These are phyloP conservation scores for Kluyveromyces nonfermentans DNA, from an alignment of 805 yeast genomes.

Conservation along the genomic window DNA sequence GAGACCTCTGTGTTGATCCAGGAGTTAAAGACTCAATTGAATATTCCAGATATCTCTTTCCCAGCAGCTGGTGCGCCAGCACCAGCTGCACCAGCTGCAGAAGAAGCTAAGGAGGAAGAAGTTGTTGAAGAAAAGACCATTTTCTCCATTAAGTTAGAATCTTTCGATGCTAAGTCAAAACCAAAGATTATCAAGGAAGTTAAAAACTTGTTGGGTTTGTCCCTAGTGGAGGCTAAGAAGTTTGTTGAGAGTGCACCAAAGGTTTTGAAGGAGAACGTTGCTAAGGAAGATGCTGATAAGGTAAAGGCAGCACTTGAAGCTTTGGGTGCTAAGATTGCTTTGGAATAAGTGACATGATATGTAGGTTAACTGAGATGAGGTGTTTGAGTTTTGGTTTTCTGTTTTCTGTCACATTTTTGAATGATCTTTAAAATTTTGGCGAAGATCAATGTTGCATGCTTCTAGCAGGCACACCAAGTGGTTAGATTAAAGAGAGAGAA, in stretches of 20 bases:
- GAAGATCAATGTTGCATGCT: not conserved
- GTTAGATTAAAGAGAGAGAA: not conserved
- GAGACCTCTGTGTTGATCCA: conserved; percentile 85
- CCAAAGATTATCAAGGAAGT: conserved; percentile 98
- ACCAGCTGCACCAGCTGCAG: conserved; percentile 62
- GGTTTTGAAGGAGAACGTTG: conserved; percentile 85
- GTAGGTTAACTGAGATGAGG: not conserved
- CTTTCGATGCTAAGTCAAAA: conserved; percentile 89
- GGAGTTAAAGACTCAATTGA: conserved; percentile 71
- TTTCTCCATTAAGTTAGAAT: conserved; percentile 83
- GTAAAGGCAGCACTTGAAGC: conserved; percentile 87
- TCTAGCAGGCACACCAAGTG: not conserved
- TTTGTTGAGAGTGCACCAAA: conserved; percentile 98
- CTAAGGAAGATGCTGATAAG: conserved; percentile 97
- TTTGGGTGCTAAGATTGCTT: conserved; percentile 83
- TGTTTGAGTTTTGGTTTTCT: not conserved
- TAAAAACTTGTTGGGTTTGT: conserved; percentile 80
- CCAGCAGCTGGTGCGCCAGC: conserved; percentile 62
- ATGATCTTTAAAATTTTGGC: too few relatives aligned
- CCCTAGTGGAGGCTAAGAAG: conserved; percentile 94
- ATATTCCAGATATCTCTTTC: conserved; percentile 88
- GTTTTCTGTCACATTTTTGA: too few relatives aligned
- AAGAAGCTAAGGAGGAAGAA: conserved; percentile 63
- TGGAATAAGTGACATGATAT: conserved; percentile 48
- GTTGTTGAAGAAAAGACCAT: conserved; percentile 86